Percentiles rank a stretch among this genome's conserved stretches.
Conservation (phyloP, 805 yeast species). For the Wickerhamiella allomyrinae region DNA sequence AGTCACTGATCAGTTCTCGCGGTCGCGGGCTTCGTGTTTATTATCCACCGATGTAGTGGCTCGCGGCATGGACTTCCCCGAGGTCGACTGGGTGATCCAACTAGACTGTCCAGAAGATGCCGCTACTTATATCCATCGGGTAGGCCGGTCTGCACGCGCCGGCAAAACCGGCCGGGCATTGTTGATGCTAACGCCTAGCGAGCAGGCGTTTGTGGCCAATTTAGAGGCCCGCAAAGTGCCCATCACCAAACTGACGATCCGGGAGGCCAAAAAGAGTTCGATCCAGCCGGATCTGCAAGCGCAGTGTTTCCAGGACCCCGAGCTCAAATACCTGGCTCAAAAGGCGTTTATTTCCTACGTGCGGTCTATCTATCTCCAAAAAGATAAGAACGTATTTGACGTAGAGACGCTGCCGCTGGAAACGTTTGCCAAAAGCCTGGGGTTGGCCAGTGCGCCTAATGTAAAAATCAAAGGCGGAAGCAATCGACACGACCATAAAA, state of each 20-base stretch:
- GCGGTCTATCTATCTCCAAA: constrained; percentile 70
- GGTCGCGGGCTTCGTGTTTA: constrained; percentile 65
- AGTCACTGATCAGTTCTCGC: constrained; percentile 61
- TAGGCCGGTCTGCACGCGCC: constrained; percentile 79
- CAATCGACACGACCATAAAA: constrained; percentile 28
- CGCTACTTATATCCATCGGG: constrained; percentile 82
- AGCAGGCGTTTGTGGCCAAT: constrained; percentile 60
- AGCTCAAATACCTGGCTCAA: constrained; percentile 84
- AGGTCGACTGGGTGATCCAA: constrained; percentile 90
- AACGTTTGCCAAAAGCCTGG: constrained; percentile 72
- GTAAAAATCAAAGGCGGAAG: constrained; percentile 53
- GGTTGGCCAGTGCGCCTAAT: constrained; percentile 93
- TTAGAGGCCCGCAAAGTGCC: constrained; percentile 51
- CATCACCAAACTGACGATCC: constrained; percentile 57
- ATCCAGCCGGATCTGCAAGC: constrained; percentile 79
- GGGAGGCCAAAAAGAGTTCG: constrained; percentile 55
- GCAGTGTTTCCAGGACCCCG: constrained; percentile 80
- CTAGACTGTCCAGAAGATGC: constrained; percentile 84
- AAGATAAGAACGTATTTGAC: constrained; percentile 74
- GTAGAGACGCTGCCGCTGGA: constrained; percentile 66
- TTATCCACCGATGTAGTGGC: constrained; percentile 89
- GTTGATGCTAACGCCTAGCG: constrained; percentile 70
- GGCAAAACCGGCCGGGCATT: constrained; percentile 75
- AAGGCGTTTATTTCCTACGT: constrained; percentile 89
- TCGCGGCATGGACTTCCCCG: constrained; percentile 83